Conservation (phyloP, 352 stramenopile genomes). For the Phytophthora rubi region DNA sequence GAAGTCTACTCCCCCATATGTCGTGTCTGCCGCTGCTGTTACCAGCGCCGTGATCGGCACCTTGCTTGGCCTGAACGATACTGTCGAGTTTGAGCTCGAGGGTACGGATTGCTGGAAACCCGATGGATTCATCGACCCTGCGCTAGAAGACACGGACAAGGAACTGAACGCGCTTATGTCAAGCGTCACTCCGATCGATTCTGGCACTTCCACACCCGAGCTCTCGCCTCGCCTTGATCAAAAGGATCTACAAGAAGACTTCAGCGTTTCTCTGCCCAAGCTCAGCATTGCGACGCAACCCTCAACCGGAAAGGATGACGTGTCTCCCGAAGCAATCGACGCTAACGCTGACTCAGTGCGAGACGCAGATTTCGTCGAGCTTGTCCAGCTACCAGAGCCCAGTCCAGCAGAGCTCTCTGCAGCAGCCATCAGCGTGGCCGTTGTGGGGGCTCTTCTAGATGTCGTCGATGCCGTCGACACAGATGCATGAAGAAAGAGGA, state of each 20-base stretch:
- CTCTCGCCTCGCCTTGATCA: too few species aligned
- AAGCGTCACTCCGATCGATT: too few species aligned
- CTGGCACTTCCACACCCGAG: too few species aligned
- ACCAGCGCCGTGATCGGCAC: slow-evolving; percentile 28
- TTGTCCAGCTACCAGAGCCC: slow-evolving; percentile 21
- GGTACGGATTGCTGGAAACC: slow-evolving; percentile 3
- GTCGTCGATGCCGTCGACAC: slow-evolving; percentile 23
- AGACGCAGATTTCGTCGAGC: slow-evolving; percentile 29
- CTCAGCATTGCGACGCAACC: not conserved
- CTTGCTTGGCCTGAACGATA: slow-evolving; percentile 24
- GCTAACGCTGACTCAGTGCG: not conserved
- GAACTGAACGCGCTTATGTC: not conserved
- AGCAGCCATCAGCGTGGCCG: slow-evolving; percentile 15
- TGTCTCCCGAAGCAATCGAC: not conserved
- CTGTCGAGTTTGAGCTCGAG: slow-evolving; percentile 20
- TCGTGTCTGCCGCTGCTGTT: slow-evolving; percentile 30
- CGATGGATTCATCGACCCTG: not conserved
- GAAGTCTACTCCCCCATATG: slow-evolving; percentile 13
- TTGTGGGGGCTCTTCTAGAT: slow-evolving; percentile 31
- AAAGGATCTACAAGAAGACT: not conserved
- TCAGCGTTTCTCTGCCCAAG: not conserved
- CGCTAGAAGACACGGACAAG: slow-evolving; percentile 1
- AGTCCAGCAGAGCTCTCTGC: slow-evolving; percentile 26
- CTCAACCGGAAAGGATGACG: not conserved
- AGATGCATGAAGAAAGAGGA: slow-evolving; percentile 8